Evolutionary conservation across 345 rosid species (phyloP).

Genomic region (Corchorus capsularis): DNA sequence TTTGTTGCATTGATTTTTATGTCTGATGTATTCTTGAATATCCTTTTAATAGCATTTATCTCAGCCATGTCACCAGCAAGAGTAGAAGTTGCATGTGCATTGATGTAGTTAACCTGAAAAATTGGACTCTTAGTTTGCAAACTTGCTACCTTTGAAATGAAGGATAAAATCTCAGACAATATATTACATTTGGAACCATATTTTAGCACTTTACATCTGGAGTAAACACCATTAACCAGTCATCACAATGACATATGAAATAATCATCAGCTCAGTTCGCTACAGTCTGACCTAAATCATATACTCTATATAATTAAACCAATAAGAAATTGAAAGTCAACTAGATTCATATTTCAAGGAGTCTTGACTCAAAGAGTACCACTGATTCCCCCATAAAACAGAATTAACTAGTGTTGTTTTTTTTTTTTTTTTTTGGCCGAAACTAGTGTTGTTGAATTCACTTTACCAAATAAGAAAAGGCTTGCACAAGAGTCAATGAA

Average conservation of each 20-base stretch:
- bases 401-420: background rate
- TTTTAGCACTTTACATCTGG: background rate
- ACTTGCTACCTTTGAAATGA: background rate
- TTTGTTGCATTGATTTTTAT: slow-evolving; percentile 97
- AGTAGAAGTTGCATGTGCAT: slow-evolving; percentile 98
- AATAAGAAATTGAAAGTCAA: background rate
- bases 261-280: background rate
- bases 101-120: slow-evolving; percentile 90
- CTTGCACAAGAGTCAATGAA: background rate
- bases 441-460: background rate
- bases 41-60: slow-evolving; percentile 92
- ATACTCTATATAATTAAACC: background rate
- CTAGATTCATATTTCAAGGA: background rate
- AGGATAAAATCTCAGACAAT: background rate
- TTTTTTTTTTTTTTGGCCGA: no score
- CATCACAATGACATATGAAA: background rate
- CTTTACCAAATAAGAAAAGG: background rate
- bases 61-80: slow-evolving; percentile 99
- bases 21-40: slow-evolving; percentile 76
- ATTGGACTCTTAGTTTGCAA: slow-evolving; percentile 15
- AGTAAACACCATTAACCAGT: background rate
- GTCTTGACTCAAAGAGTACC: background rate
- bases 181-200: background rate
- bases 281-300: background rate
- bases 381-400: background rate